Evolutionary conservation across 768 basidiomycete species (phyloP).

Genomic region (Suillus subluteus): DNA sequence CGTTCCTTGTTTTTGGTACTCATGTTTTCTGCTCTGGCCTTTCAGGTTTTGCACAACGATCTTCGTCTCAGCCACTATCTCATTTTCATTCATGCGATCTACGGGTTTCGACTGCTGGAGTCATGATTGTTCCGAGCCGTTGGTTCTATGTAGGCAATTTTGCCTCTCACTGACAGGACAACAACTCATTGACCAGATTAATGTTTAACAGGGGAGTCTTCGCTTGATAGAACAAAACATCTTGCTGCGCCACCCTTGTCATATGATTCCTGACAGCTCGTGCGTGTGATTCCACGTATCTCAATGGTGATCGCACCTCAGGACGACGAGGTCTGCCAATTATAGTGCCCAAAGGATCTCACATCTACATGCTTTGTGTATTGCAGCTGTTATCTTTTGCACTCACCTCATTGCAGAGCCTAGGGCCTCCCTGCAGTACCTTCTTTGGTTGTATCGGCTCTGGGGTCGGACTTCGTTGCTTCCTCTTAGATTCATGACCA

Average conservation of each 20-base stretch:
- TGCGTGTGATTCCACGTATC: constrained; percentile 38
- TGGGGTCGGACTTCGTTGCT: constrained; percentile 14
- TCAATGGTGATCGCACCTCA: constrained; percentile 37
- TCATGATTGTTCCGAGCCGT: constrained; percentile 8
- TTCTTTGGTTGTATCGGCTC: constrained; percentile 14
- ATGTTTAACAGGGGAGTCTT: neutral
- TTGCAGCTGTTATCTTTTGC: constrained; percentile 20
- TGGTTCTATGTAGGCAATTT: constrained; percentile 25
- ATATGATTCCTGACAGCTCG: constrained; percentile 40
- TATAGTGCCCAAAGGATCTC: constrained; percentile 19
- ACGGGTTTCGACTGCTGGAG: too few species aligned
- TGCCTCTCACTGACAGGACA: neutral
- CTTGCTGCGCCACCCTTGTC: constrained; percentile 29
- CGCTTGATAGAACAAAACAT: constrained; percentile 19
- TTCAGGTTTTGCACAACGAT: neutral
- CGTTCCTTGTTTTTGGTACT: neutral
- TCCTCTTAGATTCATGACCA: too few species aligned
- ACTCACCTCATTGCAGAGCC: constrained; percentile 15
- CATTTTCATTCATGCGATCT: too few species aligned
- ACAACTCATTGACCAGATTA: neutral
- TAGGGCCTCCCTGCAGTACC: constrained; percentile 16
- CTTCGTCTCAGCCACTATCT: neutral
- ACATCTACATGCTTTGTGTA: constrained; percentile 15
- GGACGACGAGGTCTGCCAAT: constrained; percentile 34
- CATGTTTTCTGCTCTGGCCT: neutral